These are phyloP conservation scores for Aspergillus baeticus DNA, from an alignment of 495 filamentous ascomycete species.

Conservation along the genomic window DNA sequence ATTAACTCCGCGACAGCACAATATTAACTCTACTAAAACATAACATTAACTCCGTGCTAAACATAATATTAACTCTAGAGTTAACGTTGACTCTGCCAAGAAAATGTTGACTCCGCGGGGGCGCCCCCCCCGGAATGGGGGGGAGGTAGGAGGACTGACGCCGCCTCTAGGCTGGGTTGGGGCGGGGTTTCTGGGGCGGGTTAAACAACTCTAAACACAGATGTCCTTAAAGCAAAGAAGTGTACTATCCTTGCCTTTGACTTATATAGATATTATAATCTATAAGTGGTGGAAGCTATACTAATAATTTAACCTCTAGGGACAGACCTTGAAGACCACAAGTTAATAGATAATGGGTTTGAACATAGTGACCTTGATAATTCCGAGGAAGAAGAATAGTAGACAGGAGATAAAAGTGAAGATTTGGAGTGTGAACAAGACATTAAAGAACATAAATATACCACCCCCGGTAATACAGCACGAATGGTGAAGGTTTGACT, in stretches of 20 bases:
- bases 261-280: constrained; percentile 7
- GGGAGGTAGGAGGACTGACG: too few species aligned
- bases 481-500: constrained; percentile 23
- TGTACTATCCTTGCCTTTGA: constrained; percentile 10
- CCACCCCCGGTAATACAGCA: constrained; percentile 15
- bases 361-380: constrained; percentile 15
- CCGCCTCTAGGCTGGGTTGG: too few species aligned
- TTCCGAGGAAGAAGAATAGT: constrained; percentile 20
- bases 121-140: too few species aligned
- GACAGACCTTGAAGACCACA: constrained; percentile 15
- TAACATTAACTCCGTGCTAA: too few species aligned
- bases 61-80: too few species aligned
- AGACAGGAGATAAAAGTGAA: constrained; percentile 21
- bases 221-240: constrained; percentile 9
- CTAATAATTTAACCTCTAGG: constrained; percentile 16
- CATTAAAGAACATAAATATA: constrained; percentile 23
- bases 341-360: constrained; percentile 14
- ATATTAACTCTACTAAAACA: too few species aligned
- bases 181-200: too few species aligned
- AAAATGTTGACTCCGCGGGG: too few species aligned
- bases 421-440: constrained; percentile 15
- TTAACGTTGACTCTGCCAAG: too few species aligned
- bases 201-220: too few species aligned
- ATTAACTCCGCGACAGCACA: too few species aligned
- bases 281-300: constrained; percentile 11